Evolutionary conservation across 352 stramenopile genomes (phyloP).

Genomic region (Pythium dissimile): DNA sequence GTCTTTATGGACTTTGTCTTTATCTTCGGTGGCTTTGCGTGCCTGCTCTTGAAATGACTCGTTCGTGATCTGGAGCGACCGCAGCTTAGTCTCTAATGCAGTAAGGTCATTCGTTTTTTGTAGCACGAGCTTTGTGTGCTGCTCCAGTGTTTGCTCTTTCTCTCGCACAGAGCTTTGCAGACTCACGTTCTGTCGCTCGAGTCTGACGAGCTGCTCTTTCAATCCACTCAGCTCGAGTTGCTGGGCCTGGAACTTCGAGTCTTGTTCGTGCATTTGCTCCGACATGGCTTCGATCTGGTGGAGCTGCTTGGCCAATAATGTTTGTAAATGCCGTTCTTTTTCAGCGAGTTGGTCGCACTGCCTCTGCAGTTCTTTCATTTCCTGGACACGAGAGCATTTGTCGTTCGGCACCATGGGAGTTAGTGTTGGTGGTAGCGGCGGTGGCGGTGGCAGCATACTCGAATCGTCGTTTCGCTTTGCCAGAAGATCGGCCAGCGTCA

Average conservation of each 20-base stretch:
- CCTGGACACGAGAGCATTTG: neutral
- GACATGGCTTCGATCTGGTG: conserved; percentile 15
- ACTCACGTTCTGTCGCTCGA: conserved; percentile 24
- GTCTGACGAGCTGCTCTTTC: conserved; percentile 15
- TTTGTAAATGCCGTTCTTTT: conserved; percentile 12
- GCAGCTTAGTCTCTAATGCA: conserved; percentile 23
- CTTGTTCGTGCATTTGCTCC: conserved; percentile 17
- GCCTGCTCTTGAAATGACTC: conserved; percentile 32
- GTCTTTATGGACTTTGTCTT: conserved; percentile 44
- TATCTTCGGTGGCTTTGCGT: conserved; percentile 29
- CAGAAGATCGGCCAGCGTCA: conserved; percentile 19
- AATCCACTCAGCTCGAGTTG: conserved; percentile 16
- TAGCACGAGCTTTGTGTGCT: conserved; percentile 19
- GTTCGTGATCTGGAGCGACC: conserved; percentile 31
- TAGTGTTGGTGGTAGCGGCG: neutral
- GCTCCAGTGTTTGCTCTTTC: conserved; percentile 26
- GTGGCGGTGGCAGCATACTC: neutral
- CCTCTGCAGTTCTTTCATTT: conserved; percentile 1
- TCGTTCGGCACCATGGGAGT: neutral
- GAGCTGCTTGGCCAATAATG: conserved; percentile 12
- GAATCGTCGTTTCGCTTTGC: neutral
- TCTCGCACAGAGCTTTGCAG: conserved; percentile 22
- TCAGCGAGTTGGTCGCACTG: conserved; percentile 7
- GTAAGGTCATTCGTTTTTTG: conserved; percentile 30
- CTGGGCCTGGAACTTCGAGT: conserved; percentile 4